Evolutionary conservation across 176 grass and related monocot genomes (phyloP), one percentile per base, ranked within the genome.

Genomic region (Cymbopogon citratus): DNA sequence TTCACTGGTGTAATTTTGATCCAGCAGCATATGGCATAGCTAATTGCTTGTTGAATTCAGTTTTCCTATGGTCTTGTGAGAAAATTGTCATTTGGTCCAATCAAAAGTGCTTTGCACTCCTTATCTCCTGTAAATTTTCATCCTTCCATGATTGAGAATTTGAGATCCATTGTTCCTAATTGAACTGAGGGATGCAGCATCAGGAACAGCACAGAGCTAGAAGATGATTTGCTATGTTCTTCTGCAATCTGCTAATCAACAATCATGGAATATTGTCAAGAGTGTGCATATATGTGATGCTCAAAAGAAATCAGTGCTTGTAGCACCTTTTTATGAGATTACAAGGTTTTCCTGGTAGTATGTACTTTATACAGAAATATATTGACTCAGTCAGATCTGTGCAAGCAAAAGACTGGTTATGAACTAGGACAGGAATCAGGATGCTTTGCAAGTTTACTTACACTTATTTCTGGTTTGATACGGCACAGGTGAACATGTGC

Each of bases 31-130:
- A 33, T 85, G 63, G 5, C 39, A 69, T 69, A 69, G 61, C 18
- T 61, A 49, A 60, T 48, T 75, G 5, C 12, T 87, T 83, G 25
- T 21, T 69, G 21, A 33, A n/a, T 69, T 63, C 38, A 40, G 38
- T 40, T 40, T 40, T 40, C 38, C 38, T 40, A 40, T 40, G 38
- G 12, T 33, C 64, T 14, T 9, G 14, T 69, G 29, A 70, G 48
- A 38, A 38, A 13, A 77, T 7, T 63, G 57, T 51, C 67, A 83
- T 87, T 82, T 73, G 73, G 14, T 40, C 31, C 40, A 88, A 74
- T 36, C 12, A 74, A 24, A 74, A 8, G 29, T n/a, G 43, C 75
- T 76, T 31, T 52, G 29, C 59, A 63, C 48, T 84, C 56, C 24
- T 80, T 63, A 75, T 77, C 21, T 79, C 31, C 4, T 39, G 24